phyloP scores from a whole-genome alignment of 2,329 filamentous ascomycete genomes.

The Fusarium musae region DNA sequence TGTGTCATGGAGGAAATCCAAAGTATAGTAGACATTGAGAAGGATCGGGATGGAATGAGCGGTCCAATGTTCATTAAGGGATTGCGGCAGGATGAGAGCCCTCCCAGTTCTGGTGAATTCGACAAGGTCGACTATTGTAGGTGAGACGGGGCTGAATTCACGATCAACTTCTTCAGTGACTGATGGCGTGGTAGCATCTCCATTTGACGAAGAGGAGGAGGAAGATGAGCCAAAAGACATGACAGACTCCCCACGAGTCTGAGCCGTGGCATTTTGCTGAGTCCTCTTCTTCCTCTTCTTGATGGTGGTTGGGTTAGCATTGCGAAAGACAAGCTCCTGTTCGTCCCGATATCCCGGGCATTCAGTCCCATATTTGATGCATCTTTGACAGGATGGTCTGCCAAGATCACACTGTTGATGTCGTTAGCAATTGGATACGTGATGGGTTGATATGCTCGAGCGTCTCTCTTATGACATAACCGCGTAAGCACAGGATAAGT shows the following conservation, averaged over 20 bases:
- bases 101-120: constrained; percentile 10
- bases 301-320: constrained; percentile 44
- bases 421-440: constrained; percentile 14
- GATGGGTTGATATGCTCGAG: not conserved
- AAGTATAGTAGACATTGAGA: constrained; percentile 51
- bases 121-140: constrained; percentile 14
- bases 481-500: constrained; percentile 5
- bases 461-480: constrained; percentile 9
- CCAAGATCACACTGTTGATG: constrained; percentile 52
- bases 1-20: constrained; percentile 49
- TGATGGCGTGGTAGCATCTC: constrained; percentile 20
- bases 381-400: constrained; percentile 53
- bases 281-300: constrained; percentile 48
- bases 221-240: constrained; percentile 15
- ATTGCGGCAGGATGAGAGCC: constrained; percentile 26
- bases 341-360: constrained; percentile 55
- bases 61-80: constrained; percentile 53
- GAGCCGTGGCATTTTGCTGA: constrained; percentile 11
- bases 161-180: constrained; percentile 13
- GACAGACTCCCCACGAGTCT: constrained; percentile 9
- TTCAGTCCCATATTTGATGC: constrained; percentile 53
- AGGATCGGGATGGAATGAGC: constrained; percentile 53
- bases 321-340: constrained; percentile 54
- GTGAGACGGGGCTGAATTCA: constrained; percentile 6
- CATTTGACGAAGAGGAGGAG: constrained; percentile 8